Conservation (phyloP, 1,284 basidiomycete genomes). For the Tilletia walkeri region DNA sequence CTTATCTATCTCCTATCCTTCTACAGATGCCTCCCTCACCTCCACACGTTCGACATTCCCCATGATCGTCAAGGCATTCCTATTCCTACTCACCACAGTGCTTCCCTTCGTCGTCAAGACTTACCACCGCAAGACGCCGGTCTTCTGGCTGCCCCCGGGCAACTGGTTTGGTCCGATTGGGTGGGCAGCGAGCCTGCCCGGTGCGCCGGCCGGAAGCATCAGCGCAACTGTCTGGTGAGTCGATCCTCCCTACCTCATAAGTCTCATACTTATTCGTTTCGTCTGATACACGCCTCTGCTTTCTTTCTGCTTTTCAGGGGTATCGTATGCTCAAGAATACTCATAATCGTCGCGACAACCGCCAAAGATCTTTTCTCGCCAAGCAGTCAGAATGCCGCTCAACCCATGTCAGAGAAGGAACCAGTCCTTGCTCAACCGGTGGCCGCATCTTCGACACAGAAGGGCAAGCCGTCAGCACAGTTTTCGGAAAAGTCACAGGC, state of each 20-base stretch:
- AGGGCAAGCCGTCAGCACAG: too few species aligned
- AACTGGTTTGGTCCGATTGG: slow-evolving; percentile 28
- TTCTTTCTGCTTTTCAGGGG: slow-evolving; percentile 10
- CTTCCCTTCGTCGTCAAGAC: slow-evolving; percentile 49
- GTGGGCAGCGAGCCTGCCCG: slow-evolving; percentile 29
- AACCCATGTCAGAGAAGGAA: neutral
- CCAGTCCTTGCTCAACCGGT: neutral
- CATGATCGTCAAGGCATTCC: slow-evolving; percentile 39
- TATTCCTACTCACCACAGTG: slow-evolving; percentile 46
- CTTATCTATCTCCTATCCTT: neutral
- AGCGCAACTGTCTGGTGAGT: slow-evolving; percentile 22
- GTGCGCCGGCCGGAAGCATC: slow-evolving; percentile 24
- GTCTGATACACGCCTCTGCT: neutral
- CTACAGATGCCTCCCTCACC: slow-evolving; percentile 31
- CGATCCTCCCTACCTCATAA: neutral
- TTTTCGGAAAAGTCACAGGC: neutral
- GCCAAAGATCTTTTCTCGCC: slow-evolving; percentile 20
- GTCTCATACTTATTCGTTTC: neutral
- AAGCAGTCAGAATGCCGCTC: neutral
- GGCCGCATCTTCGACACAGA: too few species aligned
- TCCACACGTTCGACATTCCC: slow-evolving; percentile 32
- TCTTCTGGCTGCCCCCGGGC: slow-evolving; percentile 51
- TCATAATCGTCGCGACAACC: slow-evolving; percentile 2
- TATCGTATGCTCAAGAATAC: slow-evolving; percentile 15
- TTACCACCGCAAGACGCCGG: slow-evolving; percentile 49